Base-by-base conservation (phyloP, 2,329 filamentous ascomycete genomes). In the Fusarium abutilonis region DNA sequence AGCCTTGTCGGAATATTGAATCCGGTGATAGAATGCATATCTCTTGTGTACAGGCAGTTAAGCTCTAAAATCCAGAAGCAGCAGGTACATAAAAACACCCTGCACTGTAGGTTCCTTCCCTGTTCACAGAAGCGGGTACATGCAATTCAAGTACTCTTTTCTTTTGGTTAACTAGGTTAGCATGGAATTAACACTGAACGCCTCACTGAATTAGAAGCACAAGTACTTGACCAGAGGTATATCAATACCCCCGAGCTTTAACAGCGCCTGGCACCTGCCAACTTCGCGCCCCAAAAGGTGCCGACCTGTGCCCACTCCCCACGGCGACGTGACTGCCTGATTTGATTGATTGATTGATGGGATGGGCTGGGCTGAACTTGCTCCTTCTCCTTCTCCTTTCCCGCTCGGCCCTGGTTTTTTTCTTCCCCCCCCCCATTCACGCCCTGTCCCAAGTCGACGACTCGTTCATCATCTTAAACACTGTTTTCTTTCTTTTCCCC, bases 341-440 rank as follows among this genome's bases (percentile, higher is more conserved):
- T 69, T n/a, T n/a, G n/a, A n/a, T 66, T 69, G 66, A 65, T 66
- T 64, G 55, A 66, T 4, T 4, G 23, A 26, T 26, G 23, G 23
- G 23, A 26, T 26, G 23, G 23, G 23, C 23, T 26, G 23, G 23
- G 8, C 23, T 66, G 56, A 32, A 19, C 56, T 52, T 43, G 50
- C 56, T 68, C 58, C 59, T 69, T 67, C 66, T 66, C 68, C 69
- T 71, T 69, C 70, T 67, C 68, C 64, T 71, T 69, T 70, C 68
- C 68, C 64, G 59, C 64, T 56, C 63, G 63, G 49, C 62, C 64
- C 64, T 65, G 57, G 64, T 64, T 68, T 70, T 70, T 69, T 69
- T 61, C 51, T 53, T 51, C 60, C 66, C 56, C 66, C 68, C 62
- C 60, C 55, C n/a, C 58, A 43, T 23, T 60, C 48, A 60, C 68